These are phyloP conservation scores for Stemphylium vesicarium DNA, from an alignment of 2,329 filamentous ascomycete species.

Conservation along the genomic window DNA sequence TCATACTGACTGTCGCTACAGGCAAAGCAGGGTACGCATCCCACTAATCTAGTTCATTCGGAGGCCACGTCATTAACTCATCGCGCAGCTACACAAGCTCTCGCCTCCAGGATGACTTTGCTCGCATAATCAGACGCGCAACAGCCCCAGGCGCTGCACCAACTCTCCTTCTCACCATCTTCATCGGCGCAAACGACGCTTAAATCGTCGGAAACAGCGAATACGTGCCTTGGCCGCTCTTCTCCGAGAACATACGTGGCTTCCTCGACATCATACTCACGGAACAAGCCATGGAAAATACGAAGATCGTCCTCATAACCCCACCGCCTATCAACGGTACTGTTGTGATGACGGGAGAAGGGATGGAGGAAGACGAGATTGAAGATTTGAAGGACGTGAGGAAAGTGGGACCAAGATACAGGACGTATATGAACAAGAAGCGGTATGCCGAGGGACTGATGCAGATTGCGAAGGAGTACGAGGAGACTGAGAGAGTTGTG, in stretches of 20 bases:
- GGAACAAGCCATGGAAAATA: constrained; percentile 34
- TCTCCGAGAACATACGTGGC: constrained; percentile 44
- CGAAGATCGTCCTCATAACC: constrained; percentile 48
- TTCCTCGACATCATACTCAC: constrained; percentile 46
- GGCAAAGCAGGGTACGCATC: constrained; percentile 31
- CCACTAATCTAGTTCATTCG: not conserved
- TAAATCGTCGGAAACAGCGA: constrained; percentile 32
- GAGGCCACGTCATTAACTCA: not conserved
- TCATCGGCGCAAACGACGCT: constrained; percentile 51
- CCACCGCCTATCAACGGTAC: constrained; percentile 47
- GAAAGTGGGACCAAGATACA: constrained; percentile 31
- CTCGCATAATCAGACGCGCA: constrained; percentile 27
- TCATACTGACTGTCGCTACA: constrained; percentile 9
- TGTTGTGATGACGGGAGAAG: not conserved
- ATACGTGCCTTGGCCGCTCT: constrained; percentile 43
- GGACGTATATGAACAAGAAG: constrained; percentile 49
- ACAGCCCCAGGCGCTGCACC: constrained; percentile 24
- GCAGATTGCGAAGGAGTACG: constrained; percentile 44
- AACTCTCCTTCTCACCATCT: constrained; percentile 51
- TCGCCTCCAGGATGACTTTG: constrained; percentile 30
- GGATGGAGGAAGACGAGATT: constrained; percentile 5
- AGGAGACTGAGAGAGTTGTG: constrained; percentile 40
- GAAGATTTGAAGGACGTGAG: constrained; percentile 10
- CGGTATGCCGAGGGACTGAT: constrained; percentile 48
- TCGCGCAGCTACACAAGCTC: constrained; percentile 37